Evolutionary conservation across 1,284 basidiomycete species (phyloP).

Genomic region (Ceratorhiza oryzae-sativae): DNA sequence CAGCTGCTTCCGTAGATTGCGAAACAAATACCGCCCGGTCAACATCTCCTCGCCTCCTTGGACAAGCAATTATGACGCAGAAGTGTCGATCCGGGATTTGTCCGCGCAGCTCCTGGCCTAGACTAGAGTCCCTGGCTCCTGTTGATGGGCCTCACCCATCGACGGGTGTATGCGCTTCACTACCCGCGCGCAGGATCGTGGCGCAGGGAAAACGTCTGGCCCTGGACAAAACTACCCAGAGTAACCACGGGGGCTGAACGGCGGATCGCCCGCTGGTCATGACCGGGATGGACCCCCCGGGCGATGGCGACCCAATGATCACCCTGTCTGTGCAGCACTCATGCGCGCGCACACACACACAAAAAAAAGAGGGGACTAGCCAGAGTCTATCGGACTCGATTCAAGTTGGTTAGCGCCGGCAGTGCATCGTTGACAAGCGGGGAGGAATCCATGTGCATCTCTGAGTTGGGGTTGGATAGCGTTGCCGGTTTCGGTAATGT

Average conservation of each 20-base stretch:
- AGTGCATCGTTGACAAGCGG: too few species aligned
- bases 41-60: not conserved
- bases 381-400: not conserved
- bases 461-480: too few species aligned
- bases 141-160: not conserved
- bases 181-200: not conserved
- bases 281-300: not conserved
- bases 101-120: not conserved
- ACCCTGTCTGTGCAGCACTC: not conserved
- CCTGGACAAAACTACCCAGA: not conserved
- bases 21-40: too few species aligned
- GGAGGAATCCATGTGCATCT: too few species aligned
- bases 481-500: too few species aligned
- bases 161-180: too few species aligned
- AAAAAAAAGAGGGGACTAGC: not conserved
- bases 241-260: not conserved
- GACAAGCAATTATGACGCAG: not conserved
- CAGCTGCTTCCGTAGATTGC: too few species aligned
- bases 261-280: conserved; percentile 3
- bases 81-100: not conserved
- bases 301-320: not conserved
- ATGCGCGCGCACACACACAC: too few species aligned
- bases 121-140: not conserved
- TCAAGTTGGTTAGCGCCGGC: not conserved
- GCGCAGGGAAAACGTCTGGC: not conserved